These are phyloP conservation scores for Pichia sp. DNA, from an alignment of 1,139 yeast species.

Conservation along the genomic window DNA sequence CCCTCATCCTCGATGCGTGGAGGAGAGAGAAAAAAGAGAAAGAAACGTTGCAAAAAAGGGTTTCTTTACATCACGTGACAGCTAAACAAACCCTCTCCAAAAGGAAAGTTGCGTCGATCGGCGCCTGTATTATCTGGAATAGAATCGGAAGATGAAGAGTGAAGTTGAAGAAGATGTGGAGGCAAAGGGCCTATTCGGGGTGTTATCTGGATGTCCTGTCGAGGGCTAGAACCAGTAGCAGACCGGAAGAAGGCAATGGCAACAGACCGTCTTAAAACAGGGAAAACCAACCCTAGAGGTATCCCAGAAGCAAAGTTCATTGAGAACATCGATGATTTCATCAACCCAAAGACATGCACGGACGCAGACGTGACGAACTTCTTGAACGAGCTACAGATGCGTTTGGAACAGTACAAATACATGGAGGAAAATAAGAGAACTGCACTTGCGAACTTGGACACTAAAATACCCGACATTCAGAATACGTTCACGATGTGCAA, in stretches of 20 bases:
- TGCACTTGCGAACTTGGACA: conserved; percentile 61
- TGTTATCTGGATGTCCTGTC: neutral
- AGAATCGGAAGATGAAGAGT: neutral
- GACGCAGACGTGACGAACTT: conserved; percentile 31
- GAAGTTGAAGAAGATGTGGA: neutral
- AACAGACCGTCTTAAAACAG: conserved; percentile 38
- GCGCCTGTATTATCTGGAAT: neutral
- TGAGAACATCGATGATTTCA: conserved; percentile 72
- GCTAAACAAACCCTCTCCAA: neutral
- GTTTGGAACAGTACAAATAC: conserved; percentile 33
- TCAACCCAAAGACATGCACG: conserved; percentile 64
- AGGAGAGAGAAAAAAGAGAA: neutral
- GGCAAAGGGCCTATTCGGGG: neutral
- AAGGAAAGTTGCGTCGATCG: conserved; percentile 1
- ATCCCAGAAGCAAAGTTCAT: conserved; percentile 96
- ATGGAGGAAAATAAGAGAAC: conserved; percentile 68
- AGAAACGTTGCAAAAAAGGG: neutral
- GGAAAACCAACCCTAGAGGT: conserved; percentile 76
- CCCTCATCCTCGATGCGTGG: neutral
- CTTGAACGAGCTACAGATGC: conserved; percentile 30
- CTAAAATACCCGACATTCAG: conserved; percentile 84
- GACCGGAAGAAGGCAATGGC: conserved; percentile 9
- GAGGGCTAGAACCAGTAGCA: neutral
- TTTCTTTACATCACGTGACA: conserved; percentile 6
- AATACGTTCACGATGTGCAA: conserved; percentile 73